Evolutionary conservation across 2,329 filamentous ascomycete genomes (phyloP), one percentile per base, ranked within the genome.

Genomic region (Botryosphaeria dothidea): DNA sequence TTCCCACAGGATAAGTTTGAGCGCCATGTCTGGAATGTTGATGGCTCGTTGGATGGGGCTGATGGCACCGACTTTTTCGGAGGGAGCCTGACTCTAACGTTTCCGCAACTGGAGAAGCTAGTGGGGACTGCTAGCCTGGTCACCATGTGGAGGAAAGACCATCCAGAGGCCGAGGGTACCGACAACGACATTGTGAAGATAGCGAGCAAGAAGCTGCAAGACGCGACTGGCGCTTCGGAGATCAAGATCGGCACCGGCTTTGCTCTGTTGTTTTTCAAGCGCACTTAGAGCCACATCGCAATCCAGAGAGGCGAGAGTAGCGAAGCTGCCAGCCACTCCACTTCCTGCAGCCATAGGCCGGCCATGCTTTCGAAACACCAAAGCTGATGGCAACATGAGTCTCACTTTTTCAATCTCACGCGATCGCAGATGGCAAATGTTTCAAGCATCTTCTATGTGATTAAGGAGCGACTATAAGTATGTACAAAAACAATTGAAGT

Each of bases 131-230:
- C 71, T 3, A 83, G 82, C 65, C 72, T 76, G 0, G 72, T 81
- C 1, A 74, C 75, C 0, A 72, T 83, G 45, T 84, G 82, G 82
- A 73, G 80, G 9, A 72, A 82, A 69, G 81, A 80, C 0, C 69
- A 85, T 67, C 78, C 80, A 0, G 78, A 80, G 0, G 67, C 68
- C 0, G 76, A 72, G 0, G 76, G 77, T 0, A 82, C 80, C 0
- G 81, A 83, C 9, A 51, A 71, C 0, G 81, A 80, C 64, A 70
- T 77, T 19, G 68, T 80, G 5, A 76, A 67, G 43, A 68, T 71
- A n/a, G 80, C 71, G 9, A 66, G 66, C 23, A 69, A 64, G 43
- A 64, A 67, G 57, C 57, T 77, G 62, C 65, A 70, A 19, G 51
- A 31, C 1, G 27, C 23, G 8, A 21, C 21, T 41, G 62, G 41